Evolutionary conservation across 306 rosid genomes (phyloP), one percentile per base, ranked within the genome.

Genomic region (Casuarina glauca): DNA sequence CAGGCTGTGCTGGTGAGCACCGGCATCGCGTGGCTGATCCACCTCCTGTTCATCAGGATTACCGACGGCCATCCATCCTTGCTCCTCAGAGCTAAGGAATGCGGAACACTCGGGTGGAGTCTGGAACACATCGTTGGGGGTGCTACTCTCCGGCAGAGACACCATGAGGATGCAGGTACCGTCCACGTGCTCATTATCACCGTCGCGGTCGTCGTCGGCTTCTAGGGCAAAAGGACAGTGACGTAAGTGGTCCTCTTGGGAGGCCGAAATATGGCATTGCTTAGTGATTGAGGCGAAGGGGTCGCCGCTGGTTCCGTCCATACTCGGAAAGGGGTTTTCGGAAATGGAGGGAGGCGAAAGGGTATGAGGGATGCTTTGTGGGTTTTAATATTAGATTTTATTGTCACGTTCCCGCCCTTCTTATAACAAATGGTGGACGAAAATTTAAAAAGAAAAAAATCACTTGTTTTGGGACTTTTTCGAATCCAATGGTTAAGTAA

Each of bases 101-200:
- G 78, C 49, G 0, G 85, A 38, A 16, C 79, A 78, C 76, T 89
- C 88, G 0, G 93, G 89, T 1, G 89, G 93, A 3, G 92, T 91
- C 66, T 83, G 86, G 58, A 86, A 91, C 15, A 82, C 83, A 17
- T 89, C 89, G 61, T 74, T 82, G 9, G 81, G 68, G 78, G 38
- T 51, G 62, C 51, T 62, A 66, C 48, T 81, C 8, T 82, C 88
- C 6, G 90, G 76, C 2, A 36, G 80, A 44, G 91, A 82, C 16
- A 74, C 11, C 82, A 90, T 77, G 16, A 79, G 2, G 12, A 88
- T 69, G 66, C 76, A 64, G 41, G 63, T 36, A 55, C 84, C 19
- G 17, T 66, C 64, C 57, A 70, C 75, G 2, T 55, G 81, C 0
- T 57, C 76, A 17, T 73, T 26, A 26, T 26, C 32, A 26, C 32